Evolutionary conservation across 192 early-diverging fungal species (phyloP), one percentile per base, ranked within the genome.

Genomic region (Coemansia sp.): DNA sequence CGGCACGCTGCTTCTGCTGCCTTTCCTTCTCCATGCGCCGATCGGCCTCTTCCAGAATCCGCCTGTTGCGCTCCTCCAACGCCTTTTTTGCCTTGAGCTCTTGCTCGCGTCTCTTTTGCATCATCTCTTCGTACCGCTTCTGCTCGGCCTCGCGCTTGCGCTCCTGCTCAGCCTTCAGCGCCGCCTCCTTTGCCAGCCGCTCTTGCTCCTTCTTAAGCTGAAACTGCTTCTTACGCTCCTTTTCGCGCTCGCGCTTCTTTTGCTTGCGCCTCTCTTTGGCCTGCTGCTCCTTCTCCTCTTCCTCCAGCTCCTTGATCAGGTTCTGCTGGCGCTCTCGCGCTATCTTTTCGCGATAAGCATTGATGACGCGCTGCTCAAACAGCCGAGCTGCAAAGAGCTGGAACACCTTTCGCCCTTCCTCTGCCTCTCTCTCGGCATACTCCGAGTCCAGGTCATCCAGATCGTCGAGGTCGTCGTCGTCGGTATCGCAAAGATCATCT

Each of bases 361-460:
- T 84, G 45, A 98, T 75, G 6, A 98, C 94, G 11, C 96, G 87
- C 65, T 98, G 93, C 74, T 97, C 96, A 85, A 98, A 95, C 85
- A 98, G 91, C 50, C 91, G 89, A 20, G 96, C 94, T 8, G 93
- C 93, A 85, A 97, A 94, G 28, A 95, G 90, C 72, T 95, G 93
- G 70, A 98, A 97, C 87, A 94, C 93, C 10, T 88, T 85, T 20
- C 94, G 86, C 8, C 92, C 91, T 63, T 95, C 93, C 62, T 98
- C 93, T 78, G 93, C 93, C 25, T 92, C 86, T 61, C 90, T 88
- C 67, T 95, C 92, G 7, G 68, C 71, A 30, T 23, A 36, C 61
- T 93, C 90, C 6, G 88, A 89, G 69, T 90, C 87, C 32, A 80
- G 55, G 28, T 82, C 82, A 28, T 84, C 87, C 45, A 80, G 55